A percentile compares a stretch with the other conserved stretches of the same genome.
phyloP scores from a whole-genome alignment of 768 basidiomycete species.

The Suillus subaureus region DNA sequence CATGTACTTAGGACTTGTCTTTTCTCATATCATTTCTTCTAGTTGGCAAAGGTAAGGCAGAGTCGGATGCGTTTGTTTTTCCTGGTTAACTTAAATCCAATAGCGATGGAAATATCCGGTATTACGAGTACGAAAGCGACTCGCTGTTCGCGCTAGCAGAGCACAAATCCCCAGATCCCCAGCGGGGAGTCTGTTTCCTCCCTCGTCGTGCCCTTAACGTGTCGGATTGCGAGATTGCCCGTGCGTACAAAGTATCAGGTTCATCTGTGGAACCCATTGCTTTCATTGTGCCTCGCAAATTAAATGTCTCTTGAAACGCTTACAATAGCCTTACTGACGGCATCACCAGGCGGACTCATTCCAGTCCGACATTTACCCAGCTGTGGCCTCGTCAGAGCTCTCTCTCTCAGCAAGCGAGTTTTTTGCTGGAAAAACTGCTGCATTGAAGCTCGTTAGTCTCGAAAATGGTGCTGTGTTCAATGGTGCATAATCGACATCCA shows the following conservation, averaged over 20 bases:
- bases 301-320: constrained; percentile 32
- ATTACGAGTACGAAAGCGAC: no score
- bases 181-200: constrained; percentile 96
- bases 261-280: constrained; percentile 83
- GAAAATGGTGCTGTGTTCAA: constrained; percentile 60
- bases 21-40: no score
- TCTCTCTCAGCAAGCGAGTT: constrained; percentile 83
- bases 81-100: constrained; percentile 2
- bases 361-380: constrained; percentile 97
- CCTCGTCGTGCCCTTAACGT: constrained; percentile 90
- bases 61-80: no score
- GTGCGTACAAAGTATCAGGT: constrained; percentile 86
- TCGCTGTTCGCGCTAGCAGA: no score
- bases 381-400: constrained; percentile 81
- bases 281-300: constrained; percentile 94
- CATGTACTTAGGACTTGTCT: no score
- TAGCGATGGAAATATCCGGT: no score
- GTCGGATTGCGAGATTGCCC: constrained; percentile 90
- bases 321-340: neutral
- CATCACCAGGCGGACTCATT: constrained; percentile 78
- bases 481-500: constrained; percentile 20
- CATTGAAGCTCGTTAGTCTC: constrained; percentile 80
- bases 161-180: constrained; percentile 27
- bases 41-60: no score
- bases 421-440: constrained; percentile 79